A percentile compares a stretch with the other conserved stretches of the same genome.
Conservation (phyloP, 345 rosid species). For the Punica granatum region DNA sequence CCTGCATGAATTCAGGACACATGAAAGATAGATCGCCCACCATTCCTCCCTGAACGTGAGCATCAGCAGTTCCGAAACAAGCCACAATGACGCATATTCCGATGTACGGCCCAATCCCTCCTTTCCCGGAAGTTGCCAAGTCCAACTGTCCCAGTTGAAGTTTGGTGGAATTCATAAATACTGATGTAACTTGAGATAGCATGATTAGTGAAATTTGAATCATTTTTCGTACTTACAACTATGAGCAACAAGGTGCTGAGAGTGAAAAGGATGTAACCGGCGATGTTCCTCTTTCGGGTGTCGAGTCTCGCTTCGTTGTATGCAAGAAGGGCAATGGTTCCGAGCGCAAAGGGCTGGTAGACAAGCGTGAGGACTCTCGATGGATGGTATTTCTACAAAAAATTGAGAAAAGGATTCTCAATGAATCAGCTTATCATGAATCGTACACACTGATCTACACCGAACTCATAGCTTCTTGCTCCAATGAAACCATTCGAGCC, state of each 20-base stretch:
- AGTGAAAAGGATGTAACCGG: slow-evolving; percentile 57
- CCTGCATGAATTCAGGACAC: slow-evolving; percentile 83
- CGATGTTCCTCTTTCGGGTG: slow-evolving; percentile 55
- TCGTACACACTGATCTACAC: too few species aligned
- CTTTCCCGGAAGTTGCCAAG: slow-evolving; percentile 53
- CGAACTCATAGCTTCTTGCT: too few species aligned
- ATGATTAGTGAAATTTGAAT: not conserved
- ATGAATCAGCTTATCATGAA: too few species aligned
- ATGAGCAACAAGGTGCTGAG: slow-evolving; percentile 56
- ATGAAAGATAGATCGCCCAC: slow-evolving; percentile 83
- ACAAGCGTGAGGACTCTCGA: slow-evolving; percentile 75
- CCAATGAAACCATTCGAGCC: not conserved
- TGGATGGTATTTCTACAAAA: slow-evolving; percentile 68
- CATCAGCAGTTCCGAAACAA: slow-evolving; percentile 68
- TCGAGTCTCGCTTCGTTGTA: slow-evolving; percentile 57
- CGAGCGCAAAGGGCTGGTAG: slow-evolving; percentile 67
- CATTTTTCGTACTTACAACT: slow-evolving; percentile 39
- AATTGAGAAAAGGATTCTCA: not conserved
- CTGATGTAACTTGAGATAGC: not conserved
- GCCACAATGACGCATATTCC: slow-evolving; percentile 52
- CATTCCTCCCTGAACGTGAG: slow-evolving; percentile 81
- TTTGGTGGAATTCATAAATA: too few species aligned
- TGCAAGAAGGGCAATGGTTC: slow-evolving; percentile 47
- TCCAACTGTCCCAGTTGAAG: slow-evolving; percentile 43
- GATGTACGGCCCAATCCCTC: slow-evolving; percentile 56